Evolutionary conservation across 805 yeast genomes (phyloP).

Genomic region (Naumovozyma castellii): DNA sequence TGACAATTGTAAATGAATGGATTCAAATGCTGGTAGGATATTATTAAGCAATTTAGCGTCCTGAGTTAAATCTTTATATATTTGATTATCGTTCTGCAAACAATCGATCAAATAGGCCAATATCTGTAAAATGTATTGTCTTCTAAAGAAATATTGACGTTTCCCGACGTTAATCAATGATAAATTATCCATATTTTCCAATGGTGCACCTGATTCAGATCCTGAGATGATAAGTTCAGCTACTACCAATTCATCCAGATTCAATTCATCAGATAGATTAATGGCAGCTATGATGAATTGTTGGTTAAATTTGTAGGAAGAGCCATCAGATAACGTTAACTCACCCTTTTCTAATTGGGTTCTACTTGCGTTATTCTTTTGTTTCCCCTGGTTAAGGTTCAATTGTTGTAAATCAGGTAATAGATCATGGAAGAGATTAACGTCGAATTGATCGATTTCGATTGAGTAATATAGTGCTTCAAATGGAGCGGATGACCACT

Average conservation of each 20-base stretch:
- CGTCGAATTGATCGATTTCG: conserved; percentile 22
- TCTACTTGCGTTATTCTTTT: conserved; percentile 40
- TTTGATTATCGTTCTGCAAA: conserved; percentile 8
- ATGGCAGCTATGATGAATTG: conserved; percentile 55
- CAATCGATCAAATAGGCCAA: conserved; percentile 35
- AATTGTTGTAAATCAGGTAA: conserved; percentile 38
- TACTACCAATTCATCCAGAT: conserved; percentile 66
- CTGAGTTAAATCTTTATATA: conserved; percentile 9
- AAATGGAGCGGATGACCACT: conserved; percentile 29
- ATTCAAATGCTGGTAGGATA: conserved; percentile 45
- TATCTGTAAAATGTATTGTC: conserved; percentile 65
- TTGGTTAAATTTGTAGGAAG: conserved; percentile 46
- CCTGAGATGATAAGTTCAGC: conserved; percentile 54
- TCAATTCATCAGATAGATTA: conserved; percentile 50
- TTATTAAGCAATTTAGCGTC: conserved; percentile 30
- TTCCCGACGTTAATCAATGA: conserved; percentile 50
- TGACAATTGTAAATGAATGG: conserved; percentile 47
- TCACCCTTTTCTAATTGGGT: conserved; percentile 37
- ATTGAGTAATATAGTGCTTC: conserved; percentile 40
- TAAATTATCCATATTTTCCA: conserved; percentile 5
- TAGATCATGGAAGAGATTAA: conserved; percentile 26
- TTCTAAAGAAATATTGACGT: conserved; percentile 57
- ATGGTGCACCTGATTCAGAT: conserved; percentile 15
- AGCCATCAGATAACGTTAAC: conserved; percentile 41
- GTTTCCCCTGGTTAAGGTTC: conserved; percentile 32